Conservation (phyloP, 805 yeast species). For the Monosporozyma aquatica region DNA sequence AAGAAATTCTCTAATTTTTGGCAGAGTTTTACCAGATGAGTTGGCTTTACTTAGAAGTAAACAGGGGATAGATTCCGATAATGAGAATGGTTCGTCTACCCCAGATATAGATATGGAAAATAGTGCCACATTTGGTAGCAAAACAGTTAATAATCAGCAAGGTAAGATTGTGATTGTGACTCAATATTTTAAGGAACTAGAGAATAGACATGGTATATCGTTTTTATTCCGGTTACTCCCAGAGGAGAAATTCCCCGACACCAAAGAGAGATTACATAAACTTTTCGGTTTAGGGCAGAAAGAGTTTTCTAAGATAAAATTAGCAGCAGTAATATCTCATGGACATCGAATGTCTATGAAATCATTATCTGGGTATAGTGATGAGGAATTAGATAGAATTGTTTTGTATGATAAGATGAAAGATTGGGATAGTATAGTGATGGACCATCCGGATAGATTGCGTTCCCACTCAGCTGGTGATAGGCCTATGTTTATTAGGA, state of each 20-base stretch:
- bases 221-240: conserved; percentile 66
- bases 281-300: conserved; percentile 68
- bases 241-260: conserved; percentile 53
- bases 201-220: conserved; percentile 71
- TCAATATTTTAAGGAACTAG: conserved; percentile 67
- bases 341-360: conserved; percentile 31
- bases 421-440: conserved; percentile 49
- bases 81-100: neutral
- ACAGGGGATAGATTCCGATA: conserved; percentile 4
- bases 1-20: conserved; percentile 35
- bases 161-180: conserved; percentile 52
- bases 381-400: conserved; percentile 36
- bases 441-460: conserved; percentile 82
- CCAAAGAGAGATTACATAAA: conserved; percentile 57
- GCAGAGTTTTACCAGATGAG: conserved; percentile 39
- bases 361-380: conserved; percentile 34
- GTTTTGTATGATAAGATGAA: conserved; percentile 48
- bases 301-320: conserved; percentile 66
- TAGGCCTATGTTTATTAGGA: conserved; percentile 52
- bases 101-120: conserved; percentile 4
- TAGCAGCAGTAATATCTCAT: conserved; percentile 32
- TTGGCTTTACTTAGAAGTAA: conserved; percentile 19
- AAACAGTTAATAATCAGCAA: conserved; percentile 5
- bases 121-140: conserved; percentile 3
- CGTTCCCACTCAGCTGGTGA: conserved; percentile 46